A percentile compares a stretch with the other conserved stretches of the same genome.
Evolutionary conservation across 768 basidiomycete species (phyloP).

Genomic region (Trametes punicea): DNA sequence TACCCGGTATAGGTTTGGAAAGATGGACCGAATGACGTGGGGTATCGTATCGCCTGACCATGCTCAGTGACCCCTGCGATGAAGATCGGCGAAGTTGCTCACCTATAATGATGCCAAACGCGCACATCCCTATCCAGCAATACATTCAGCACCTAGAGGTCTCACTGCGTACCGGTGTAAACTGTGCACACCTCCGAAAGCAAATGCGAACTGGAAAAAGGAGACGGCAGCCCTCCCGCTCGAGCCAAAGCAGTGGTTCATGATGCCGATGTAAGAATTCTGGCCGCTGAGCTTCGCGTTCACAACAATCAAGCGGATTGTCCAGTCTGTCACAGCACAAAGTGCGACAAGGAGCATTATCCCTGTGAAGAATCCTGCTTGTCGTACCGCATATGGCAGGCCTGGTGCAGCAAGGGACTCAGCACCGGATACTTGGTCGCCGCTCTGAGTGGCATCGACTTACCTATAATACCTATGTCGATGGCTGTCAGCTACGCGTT

Average conservation of each 20-base stretch:
- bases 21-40: conserved; percentile 83
- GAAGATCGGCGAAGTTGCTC: conserved; percentile 8
- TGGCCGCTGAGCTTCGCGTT: conserved; percentile 96
- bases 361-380: conserved; percentile 92
- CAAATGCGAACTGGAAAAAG: conserved; percentile 96
- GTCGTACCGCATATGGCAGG: conserved; percentile 88
- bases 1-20: conserved; percentile 61
- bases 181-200: conserved; percentile 85
- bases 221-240: conserved; percentile 93
- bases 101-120: conserved; percentile 94
- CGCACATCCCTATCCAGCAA: no score
- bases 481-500: background rate
- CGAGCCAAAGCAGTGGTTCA: conserved; percentile 89
- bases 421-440: background rate
- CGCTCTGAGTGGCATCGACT: conserved; percentile 11
- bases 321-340: conserved; percentile 93
- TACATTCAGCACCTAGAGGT: no score
- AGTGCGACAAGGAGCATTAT: conserved; percentile 76
- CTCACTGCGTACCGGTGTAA: no score
- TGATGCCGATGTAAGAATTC: conserved; percentile 90
- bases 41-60: conserved; percentile 87
- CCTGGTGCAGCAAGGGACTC: conserved; percentile 41
- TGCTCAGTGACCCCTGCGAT: background rate
- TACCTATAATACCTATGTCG: conserved; percentile 73
- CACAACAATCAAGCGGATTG: conserved; percentile 90